These are phyloP conservation scores for Naegleria fowleri DNA, from an alignment of 208 protist genomes.

Conservation along the genomic window DNA sequence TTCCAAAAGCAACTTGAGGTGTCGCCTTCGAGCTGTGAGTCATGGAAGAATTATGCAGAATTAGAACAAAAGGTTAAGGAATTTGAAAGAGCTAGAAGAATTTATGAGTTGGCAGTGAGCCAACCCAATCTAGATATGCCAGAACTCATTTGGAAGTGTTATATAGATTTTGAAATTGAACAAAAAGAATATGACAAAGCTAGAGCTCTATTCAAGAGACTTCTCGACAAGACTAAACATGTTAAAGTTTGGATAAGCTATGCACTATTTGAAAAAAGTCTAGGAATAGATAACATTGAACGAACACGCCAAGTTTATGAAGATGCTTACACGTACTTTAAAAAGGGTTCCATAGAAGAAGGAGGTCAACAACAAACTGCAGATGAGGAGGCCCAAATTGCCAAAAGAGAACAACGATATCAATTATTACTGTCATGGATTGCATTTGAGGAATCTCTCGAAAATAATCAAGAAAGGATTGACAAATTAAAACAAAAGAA, in stretches of 20 bases:
- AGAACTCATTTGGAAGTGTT: constrained; percentile 75
- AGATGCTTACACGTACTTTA: background rate
- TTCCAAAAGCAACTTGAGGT: constrained; percentile 47
- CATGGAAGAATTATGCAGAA: constrained; percentile 65
- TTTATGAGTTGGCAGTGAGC: constrained; percentile 68
- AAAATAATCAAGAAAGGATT: background rate
- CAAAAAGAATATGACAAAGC: constrained; percentile 25
- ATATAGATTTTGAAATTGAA: constrained; percentile 54
- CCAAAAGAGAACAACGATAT: background rate
- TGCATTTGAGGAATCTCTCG: background rate
- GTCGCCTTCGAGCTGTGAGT: constrained; percentile 54
- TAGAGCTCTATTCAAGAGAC: background rate
- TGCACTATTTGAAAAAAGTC: background rate
- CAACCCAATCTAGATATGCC: constrained; percentile 74
- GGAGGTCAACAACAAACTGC: background rate
- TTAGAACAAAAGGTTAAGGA: constrained; percentile 61
- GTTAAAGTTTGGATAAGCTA: constrained; percentile 9
- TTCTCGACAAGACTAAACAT: constrained; percentile 7
- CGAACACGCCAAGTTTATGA: background rate
- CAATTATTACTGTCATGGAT: background rate
- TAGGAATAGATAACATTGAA: background rate
- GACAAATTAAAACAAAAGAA: background rate
- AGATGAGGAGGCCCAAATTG: background rate
- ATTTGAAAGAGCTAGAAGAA: constrained; percentile 51
- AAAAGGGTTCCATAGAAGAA: background rate